Base-by-base conservation (phyloP, 495 filamentous ascomycete species). In the Symbiotaphrina buchneri region DNA sequence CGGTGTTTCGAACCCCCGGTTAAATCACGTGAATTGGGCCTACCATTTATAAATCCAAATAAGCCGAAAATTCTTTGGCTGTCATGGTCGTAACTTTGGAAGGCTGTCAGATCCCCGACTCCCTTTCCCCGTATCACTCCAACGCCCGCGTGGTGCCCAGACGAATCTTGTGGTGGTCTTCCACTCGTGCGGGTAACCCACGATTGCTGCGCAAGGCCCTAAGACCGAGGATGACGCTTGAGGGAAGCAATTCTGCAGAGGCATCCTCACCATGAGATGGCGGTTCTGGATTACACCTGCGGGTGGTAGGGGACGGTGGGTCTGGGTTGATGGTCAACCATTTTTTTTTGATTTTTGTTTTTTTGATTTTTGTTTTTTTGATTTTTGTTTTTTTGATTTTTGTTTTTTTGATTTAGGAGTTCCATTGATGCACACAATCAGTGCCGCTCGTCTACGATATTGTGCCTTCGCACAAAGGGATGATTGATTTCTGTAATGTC, bases 231-330 rank as follows among this genome's bases (percentile, higher is more conserved):
- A 53, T 59, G 57, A 68, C 51, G 41, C 57, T 65, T 60, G 61
- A 69, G 64, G 59, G 61, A 65, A 67, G 63, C 49, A 67, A 68
- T 66, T 65, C 60, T 63, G 64, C 64, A 69, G 59, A 65, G 57
- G 52, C 54, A 59, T 50, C 48, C 62, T 51, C 64, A 64, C 63
- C 61, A 56, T 54, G 47, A 56, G 52, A 48, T 63, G 64, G 63
- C 64, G 64, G 51, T 44, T 53, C 52, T 55, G 58, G 62, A 66
- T 53, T 48, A 65, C 61, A 65, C 54, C 56, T 7, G 13, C 22
- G 7, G 7, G 8, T 50, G 55, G 53, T 50, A 51, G 45, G 57
- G 47, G 47, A 45, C 30, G 38, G 46, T 47, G 44, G 46, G 49
- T 39, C 47, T 53, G 48, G 54, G 53, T 44, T 46, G 35, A 40